Percentiles rank a stretch among this genome's conserved stretches.
These are phyloP conservation scores for Boletus edulis DNA, from an alignment of 768 basidiomycete genomes.

Conservation along the genomic window DNA sequence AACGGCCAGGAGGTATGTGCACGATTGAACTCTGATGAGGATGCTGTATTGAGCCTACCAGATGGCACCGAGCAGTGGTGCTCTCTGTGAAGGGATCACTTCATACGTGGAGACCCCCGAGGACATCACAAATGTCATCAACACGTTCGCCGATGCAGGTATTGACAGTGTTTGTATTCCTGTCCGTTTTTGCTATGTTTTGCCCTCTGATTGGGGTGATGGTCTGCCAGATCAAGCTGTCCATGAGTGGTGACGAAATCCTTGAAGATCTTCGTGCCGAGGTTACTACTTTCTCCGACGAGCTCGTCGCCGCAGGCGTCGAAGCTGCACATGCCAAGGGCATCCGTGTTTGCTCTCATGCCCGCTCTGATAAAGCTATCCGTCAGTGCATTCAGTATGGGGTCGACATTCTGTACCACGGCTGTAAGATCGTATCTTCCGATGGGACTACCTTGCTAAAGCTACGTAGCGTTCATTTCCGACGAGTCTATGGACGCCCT, in stretches of 20 bases:
- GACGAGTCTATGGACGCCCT: constrained; percentile 36
- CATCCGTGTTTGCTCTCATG: constrained; percentile 38
- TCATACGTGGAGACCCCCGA: constrained; percentile 28
- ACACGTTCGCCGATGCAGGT: constrained; percentile 24
- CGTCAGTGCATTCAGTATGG: constrained; percentile 37
- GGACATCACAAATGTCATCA: constrained; percentile 28
- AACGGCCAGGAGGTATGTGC: constrained; percentile 33
- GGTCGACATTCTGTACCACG: constrained; percentile 31
- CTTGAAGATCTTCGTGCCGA: constrained; percentile 35
- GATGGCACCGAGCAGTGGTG: constrained; percentile 33
- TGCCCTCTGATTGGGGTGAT: neutral
- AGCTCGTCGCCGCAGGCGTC: constrained; percentile 33
- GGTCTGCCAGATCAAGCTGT: constrained; percentile 30
- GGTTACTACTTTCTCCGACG: constrained; percentile 34
- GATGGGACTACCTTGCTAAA: constrained; percentile 2
- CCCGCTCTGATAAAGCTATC: constrained; percentile 33
- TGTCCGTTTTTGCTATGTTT: neutral
- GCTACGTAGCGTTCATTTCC: constrained; percentile 32
- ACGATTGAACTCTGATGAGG: neutral
- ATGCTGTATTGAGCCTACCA: neutral
- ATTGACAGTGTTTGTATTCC: constrained; percentile 18
- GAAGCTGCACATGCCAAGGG: constrained; percentile 35
- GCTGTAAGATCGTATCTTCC: constrained; percentile 15
- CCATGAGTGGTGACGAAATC: constrained; percentile 38
- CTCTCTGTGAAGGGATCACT: constrained; percentile 33